Conservation (phyloP, 1,284 basidiomycete species). For the Ustilago xerochloae region DNA sequence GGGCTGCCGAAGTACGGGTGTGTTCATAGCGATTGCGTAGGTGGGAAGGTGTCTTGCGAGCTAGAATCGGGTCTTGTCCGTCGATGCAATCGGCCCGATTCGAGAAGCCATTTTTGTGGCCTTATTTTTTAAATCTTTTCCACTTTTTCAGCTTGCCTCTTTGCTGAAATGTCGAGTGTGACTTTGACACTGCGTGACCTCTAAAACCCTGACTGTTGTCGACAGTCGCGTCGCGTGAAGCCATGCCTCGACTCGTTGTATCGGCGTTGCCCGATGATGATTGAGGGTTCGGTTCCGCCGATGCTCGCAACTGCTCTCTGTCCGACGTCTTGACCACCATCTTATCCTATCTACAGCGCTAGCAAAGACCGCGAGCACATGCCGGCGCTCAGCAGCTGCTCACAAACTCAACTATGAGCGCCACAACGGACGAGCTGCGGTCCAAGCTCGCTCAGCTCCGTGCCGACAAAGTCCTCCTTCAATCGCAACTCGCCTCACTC, state of each 20-base stretch:
- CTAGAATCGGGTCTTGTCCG: not conserved
- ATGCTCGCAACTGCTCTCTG: not conserved
- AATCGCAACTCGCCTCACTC: slow-evolving; percentile 37
- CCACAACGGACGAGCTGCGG: slow-evolving; percentile 26
- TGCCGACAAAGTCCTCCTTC: slow-evolving; percentile 35
- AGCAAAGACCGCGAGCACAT: not conserved
- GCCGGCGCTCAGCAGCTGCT: slow-evolving; percentile 5
- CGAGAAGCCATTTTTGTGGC: not conserved
- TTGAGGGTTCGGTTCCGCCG: not conserved
- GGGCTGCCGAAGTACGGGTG: too few relatives aligned
- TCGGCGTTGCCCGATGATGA: not conserved
- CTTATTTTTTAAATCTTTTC: not conserved
- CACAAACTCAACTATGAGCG: slow-evolving; percentile 2
- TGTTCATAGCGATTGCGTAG: too few relatives aligned
- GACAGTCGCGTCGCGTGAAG: slow-evolving; percentile 23
- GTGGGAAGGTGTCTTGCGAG: too few relatives aligned
- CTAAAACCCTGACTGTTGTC: not conserved
- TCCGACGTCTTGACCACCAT: slow-evolving; percentile 4
- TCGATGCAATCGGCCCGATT: not conserved
- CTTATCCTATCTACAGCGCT: not conserved
- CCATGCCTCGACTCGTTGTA: not conserved
- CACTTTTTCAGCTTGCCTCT: not conserved
- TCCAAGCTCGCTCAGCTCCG: slow-evolving; percentile 31
- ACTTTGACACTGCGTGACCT: not conserved
- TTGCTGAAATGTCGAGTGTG: not conserved